Evolutionary conservation across 257 asterid species (phyloP).

Genomic region (Datura wrightii): DNA sequence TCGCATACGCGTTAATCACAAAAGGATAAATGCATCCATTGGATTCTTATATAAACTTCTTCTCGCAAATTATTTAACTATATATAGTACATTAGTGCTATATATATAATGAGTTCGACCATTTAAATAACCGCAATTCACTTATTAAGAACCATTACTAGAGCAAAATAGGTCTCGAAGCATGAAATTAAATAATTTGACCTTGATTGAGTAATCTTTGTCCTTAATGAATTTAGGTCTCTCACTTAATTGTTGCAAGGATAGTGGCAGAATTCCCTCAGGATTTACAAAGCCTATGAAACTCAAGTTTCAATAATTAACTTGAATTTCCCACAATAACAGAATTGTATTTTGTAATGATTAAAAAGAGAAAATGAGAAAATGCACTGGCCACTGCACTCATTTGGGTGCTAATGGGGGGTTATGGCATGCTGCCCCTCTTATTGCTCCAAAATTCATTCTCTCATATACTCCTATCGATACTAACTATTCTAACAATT

Average conservation of each 20-base stretch:
- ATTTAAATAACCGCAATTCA: neutral
- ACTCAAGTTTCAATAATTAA: no score
- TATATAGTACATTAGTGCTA: neutral
- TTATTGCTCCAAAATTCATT: no score
- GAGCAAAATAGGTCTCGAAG: neutral
- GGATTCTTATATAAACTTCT: neutral
- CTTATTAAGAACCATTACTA: neutral
- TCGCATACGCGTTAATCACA: neutral
- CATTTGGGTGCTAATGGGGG: no score
- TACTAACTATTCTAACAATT: no score
- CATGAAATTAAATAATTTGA: neutral
- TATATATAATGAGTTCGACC: neutral
- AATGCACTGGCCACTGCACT: no score
- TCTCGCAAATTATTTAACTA: neutral
- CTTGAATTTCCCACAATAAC: neutral
- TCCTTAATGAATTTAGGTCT: neutral
- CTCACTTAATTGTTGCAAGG: no score
- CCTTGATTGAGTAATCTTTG: no score
- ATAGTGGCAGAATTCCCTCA: neutral
- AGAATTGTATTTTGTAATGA: neutral
- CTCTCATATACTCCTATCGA: constrained; percentile 23
- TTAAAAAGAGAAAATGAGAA: neutral
- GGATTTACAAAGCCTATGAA: neutral
- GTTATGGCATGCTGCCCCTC: no score
- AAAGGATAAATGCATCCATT: neutral